Conservation (phyloP, 2,329 filamentous ascomycete species). For the Hypoxylon sp. region DNA sequence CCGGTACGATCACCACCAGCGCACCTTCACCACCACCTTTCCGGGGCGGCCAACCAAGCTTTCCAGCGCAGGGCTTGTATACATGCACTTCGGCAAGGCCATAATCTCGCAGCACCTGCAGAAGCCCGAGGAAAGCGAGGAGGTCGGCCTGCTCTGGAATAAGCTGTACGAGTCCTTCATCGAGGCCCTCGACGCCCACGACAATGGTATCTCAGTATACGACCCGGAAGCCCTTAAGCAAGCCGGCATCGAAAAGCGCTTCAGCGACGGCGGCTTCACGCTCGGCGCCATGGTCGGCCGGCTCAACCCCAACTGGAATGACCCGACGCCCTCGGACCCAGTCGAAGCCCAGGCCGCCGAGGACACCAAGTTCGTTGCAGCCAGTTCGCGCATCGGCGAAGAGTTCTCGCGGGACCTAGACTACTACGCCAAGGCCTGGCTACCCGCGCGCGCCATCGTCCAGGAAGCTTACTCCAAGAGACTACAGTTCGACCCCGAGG, state of each 20-base stretch:
- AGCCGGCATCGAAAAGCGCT: slow-evolving; percentile 84
- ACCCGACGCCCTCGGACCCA: slow-evolving; percentile 68
- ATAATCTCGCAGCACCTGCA: slow-evolving; percentile 77
- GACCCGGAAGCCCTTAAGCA: slow-evolving; percentile 78
- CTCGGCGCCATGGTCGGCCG: slow-evolving; percentile 87
- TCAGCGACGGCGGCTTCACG: slow-evolving; percentile 85
- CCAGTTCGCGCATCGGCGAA: slow-evolving; percentile 87
- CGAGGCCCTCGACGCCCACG: slow-evolving; percentile 96
- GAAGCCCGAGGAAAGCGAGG: slow-evolving; percentile 72
- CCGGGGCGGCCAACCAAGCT: slow-evolving; percentile 89
- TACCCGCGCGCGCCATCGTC: slow-evolving; percentile 87
- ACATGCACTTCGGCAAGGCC: slow-evolving; percentile 91
- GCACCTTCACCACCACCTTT: slow-evolving; percentile 88
- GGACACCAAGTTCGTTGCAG: slow-evolving; percentile 82
- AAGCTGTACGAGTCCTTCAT: slow-evolving; percentile 96
- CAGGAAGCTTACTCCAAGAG: slow-evolving; percentile 81
- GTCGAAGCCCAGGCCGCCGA: slow-evolving; percentile 78
- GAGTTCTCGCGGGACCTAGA: slow-evolving; percentile 87
- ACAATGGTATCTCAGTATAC: slow-evolving; percentile 92
- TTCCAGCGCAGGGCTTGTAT: slow-evolving; percentile 92
- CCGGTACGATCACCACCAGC: slow-evolving; percentile 98
- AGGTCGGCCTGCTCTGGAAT: slow-evolving; percentile 82
- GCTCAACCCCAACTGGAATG: slow-evolving; percentile 86
- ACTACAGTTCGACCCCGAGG: slow-evolving; percentile 76
- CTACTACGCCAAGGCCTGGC: slow-evolving; percentile 82